These are phyloP conservation scores for Syncephalastrum monosporum DNA, from an alignment of 371 early-diverging fungal genomes.

Conservation along the genomic window DNA sequence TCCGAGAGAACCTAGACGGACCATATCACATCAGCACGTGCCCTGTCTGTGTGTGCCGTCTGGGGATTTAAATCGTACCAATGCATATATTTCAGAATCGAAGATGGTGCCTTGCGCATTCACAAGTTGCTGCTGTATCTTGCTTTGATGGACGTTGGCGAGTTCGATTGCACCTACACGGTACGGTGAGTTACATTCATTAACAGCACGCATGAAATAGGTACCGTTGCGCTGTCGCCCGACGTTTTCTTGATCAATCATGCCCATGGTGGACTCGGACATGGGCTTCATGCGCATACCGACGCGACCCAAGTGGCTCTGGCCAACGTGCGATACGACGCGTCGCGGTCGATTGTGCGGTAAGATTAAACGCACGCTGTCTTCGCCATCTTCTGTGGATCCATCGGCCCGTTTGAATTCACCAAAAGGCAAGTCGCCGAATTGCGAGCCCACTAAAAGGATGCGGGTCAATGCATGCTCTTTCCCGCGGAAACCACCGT, in stretches of 20 bases:
- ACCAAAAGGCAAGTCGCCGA: conserved; percentile 34
- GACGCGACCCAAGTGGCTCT: conserved; percentile 10
- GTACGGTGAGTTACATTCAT: neutral
- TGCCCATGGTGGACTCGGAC: conserved; percentile 21
- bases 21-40: neutral
- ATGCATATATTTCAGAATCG: conserved; percentile 57
- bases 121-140: conserved; percentile 43
- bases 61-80: conserved; percentile 22
- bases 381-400: conserved; percentile 14
- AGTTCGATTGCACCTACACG: neutral
- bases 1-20: conserved; percentile 48
- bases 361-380: conserved; percentile 13
- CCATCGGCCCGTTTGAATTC: conserved; percentile 25
- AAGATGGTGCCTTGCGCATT: conserved; percentile 54
- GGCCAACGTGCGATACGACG: conserved; percentile 11
- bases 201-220: conserved; percentile 8
- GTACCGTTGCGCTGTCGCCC: conserved; percentile 5
- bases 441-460: conserved; percentile 46
- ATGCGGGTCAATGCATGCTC: neutral
- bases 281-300: conserved; percentile 5
- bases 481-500: no score
- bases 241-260: conserved; percentile 10
- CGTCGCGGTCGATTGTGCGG: conserved; percentile 20
- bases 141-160: conserved; percentile 8
- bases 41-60: neutral